Evolutionary conservation across 352 stramenopile genomes (phyloP).

Genomic region (Phytophthora multivora): DNA sequence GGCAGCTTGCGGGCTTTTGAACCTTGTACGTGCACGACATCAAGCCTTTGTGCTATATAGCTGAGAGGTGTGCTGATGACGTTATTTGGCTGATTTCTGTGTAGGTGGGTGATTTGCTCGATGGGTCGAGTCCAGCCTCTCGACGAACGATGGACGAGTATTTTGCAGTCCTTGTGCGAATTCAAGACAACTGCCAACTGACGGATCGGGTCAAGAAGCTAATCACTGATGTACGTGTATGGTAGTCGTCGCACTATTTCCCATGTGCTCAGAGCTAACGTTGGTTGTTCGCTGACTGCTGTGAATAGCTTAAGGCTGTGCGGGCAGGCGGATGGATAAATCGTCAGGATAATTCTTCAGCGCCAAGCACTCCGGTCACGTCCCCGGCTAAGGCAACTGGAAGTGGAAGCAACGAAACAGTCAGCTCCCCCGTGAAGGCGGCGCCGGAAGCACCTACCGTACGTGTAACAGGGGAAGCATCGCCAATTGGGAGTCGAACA

Average conservation of each 20-base stretch:
- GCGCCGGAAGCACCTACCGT: slow-evolving; percentile 1
- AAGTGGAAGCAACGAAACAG: slow-evolving; percentile 11
- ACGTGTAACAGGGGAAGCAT: slow-evolving; percentile 8
- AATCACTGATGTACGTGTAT: slow-evolving; percentile 52
- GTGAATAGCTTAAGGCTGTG: slow-evolving; percentile 43
- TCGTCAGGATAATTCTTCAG: slow-evolving; percentile 35
- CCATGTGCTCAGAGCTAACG: slow-evolving; percentile 1
- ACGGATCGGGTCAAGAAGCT: slow-evolving; percentile 42
- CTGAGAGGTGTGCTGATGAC: not conserved
- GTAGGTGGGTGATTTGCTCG: slow-evolving; percentile 78
- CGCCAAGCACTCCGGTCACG: slow-evolving; percentile 18
- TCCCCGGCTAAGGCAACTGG: slow-evolving; percentile 29
- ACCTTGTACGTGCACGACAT: slow-evolving; percentile 39
- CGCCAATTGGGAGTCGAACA: slow-evolving; percentile 5
- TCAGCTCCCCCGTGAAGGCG: slow-evolving; percentile 7
- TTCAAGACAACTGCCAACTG: slow-evolving; percentile 47
- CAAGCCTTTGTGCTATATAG: not conserved
- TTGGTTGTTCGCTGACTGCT: slow-evolving; percentile 9
- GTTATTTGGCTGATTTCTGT: not conserved
- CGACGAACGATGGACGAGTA: slow-evolving; percentile 86
- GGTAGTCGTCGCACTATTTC: not conserved
- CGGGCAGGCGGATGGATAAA: slow-evolving; percentile 63
- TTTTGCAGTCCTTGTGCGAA: slow-evolving; percentile 68
- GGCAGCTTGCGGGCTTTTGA: slow-evolving; percentile 66
- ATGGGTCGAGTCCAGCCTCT: slow-evolving; percentile 82